Evolutionary conservation across 108 stramenopile species (phyloP).

Genomic region (Nannochloropsis granulata): DNA sequence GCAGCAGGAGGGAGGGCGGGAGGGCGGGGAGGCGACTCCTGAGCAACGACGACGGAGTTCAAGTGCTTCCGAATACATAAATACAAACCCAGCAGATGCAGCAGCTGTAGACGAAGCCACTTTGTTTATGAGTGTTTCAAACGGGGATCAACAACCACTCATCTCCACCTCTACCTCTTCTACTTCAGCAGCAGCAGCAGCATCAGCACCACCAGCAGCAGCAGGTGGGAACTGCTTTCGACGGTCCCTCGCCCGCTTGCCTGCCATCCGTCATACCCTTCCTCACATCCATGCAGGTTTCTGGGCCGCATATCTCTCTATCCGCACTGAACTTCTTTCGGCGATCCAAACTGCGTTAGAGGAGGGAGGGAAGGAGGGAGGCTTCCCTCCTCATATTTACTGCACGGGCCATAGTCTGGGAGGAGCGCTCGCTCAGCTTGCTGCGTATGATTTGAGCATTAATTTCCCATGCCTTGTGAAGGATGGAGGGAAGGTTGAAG

Average conservation of each 20-base stretch:
- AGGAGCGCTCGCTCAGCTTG: slow-evolving; percentile 9
- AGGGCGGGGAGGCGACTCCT: too few relatives aligned
- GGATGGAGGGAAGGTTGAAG: neutral
- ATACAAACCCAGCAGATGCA: too few relatives aligned
- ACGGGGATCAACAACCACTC: neutral
- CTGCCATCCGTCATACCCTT: slow-evolving; percentile 2
- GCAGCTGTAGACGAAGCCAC: too few relatives aligned
- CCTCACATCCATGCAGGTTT: slow-evolving; percentile 30
- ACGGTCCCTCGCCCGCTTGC: neutral
- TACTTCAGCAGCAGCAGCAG: neutral
- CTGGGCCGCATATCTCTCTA: slow-evolving; percentile 16
- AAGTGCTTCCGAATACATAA: too few relatives aligned
- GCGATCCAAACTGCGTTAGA: slow-evolving; percentile 7
- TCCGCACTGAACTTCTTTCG: slow-evolving; percentile 18
- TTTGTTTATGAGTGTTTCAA: neutral
- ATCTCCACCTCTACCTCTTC: neutral
- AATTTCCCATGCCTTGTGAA: slow-evolving; percentile 1
- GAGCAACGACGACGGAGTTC: too few relatives aligned
- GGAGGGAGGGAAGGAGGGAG: neutral
- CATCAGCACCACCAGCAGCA: neutral
- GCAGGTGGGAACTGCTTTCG: neutral
- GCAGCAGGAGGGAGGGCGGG: too few relatives aligned
- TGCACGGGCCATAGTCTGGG: slow-evolving; percentile 13
- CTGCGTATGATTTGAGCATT: slow-evolving; percentile 17
- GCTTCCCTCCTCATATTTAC: neutral